Base-by-base conservation (phyloP, 1,284 basidiomycete genomes). In the Malassezia arunalokei region DNA sequence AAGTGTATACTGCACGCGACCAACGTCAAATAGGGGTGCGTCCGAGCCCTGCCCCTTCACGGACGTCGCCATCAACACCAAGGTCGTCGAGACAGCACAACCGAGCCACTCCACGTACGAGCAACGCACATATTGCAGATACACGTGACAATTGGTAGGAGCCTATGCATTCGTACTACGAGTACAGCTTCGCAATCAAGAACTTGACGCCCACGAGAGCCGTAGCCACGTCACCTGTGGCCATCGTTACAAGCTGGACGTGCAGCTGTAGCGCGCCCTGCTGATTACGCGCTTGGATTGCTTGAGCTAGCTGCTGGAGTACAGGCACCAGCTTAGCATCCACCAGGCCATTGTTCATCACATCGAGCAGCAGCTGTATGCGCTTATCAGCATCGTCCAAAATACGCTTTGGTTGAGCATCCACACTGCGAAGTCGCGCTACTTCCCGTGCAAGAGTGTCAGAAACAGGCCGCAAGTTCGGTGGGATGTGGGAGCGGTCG, bases 401-500 rank as follows among this genome's bases (percentile, higher is more conserved):
- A 63, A 91, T 79, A 32, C 86, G 83, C 74, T 84, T 86, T 76
- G 83, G 81, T 7, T 85, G 80, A 82, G 86, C 71, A 12, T 55
- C 57, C 45, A 54, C 49, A 14, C 47, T 40, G 57, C 68, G 57
- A 24, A 55, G 56, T 58, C 58, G 59, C 24, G 47, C 44, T 11
- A 68, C 47, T 40, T 64, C 65, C 35, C 59, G 52, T 29, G 58
- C 51, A 27, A 73, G 47, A 24, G 60, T 46, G 43, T 81, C 78
- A 64, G 80, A 87, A 47, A 87, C 82, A 1, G 84, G 82, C 60
- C 77, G 76, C 38, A 81, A 79, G 35, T 78, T 75, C 8, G 83
- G 82, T 4, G 90, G 84, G 54, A 96, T 92, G 75, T 95, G 92
- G 29, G 81, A 82, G 32, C 90, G 80, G 73, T 96, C 91, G 52